phyloP scores from a whole-genome alignment of 495 filamentous ascomycete species.

The Polyplosphaeria fusca region DNA sequence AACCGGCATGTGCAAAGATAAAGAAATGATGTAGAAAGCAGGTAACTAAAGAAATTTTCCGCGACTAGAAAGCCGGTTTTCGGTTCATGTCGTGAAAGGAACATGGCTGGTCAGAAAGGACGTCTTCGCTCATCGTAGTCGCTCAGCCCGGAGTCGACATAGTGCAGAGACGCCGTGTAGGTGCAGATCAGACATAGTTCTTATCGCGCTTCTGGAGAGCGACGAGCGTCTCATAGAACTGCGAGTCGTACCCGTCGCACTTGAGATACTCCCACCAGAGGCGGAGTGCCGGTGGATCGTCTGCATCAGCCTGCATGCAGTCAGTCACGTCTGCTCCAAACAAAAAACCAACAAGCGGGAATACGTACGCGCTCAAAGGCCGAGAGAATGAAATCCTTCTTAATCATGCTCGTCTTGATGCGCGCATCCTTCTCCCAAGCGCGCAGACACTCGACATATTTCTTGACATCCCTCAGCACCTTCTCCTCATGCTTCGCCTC shows the following conservation, averaged over 20 bases:
- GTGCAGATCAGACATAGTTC: constrained; percentile 11
- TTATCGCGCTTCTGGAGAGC: constrained; percentile 10
- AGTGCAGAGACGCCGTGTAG: too few species aligned
- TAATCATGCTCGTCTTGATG: constrained; percentile 32
- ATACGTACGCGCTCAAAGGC: constrained; percentile 36
- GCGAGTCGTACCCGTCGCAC: constrained; percentile 36
- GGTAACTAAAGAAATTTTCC: too few species aligned
- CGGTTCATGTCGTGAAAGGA: too few species aligned
- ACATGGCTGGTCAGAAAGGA: too few species aligned
- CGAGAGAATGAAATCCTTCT: constrained; percentile 33
- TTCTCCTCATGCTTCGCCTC: constrained; percentile 21
- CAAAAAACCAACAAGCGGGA: too few species aligned
- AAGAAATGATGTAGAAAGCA: too few species aligned
- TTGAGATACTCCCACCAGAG: constrained; percentile 45
- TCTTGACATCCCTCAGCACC: constrained; percentile 23
- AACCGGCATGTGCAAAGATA: too few species aligned
- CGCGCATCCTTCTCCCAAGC: constrained; percentile 37
- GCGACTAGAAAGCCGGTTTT: too few species aligned
- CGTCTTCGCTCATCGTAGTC: too few species aligned
- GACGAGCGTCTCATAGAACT: constrained; percentile 36
- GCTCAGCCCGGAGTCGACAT: too few species aligned
- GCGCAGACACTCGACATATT: constrained; percentile 32
- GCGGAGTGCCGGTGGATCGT: constrained; percentile 35
- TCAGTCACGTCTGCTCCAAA: constrained; percentile 3
- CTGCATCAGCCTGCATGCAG: constrained; percentile 34